Evolutionary conservation across 2,329 filamentous ascomycete genomes (phyloP).

Genomic region (Calonectria montana): DNA sequence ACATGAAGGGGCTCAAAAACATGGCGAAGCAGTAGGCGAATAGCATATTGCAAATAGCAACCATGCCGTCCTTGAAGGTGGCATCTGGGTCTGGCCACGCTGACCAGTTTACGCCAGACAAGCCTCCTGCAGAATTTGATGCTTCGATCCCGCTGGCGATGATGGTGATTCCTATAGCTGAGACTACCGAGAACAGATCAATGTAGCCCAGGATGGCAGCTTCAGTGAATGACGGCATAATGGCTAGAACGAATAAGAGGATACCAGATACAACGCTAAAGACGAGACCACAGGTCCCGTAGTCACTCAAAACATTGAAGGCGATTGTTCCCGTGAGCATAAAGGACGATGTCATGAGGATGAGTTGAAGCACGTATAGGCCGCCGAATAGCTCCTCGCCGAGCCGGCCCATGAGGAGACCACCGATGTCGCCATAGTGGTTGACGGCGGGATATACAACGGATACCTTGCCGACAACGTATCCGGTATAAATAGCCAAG

Average conservation of each 20-base stretch:
- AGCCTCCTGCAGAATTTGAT: neutral
- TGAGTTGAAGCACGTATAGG: conserved; percentile 68
- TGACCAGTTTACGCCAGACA: conserved; percentile 42
- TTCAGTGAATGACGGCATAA: conserved; percentile 54
- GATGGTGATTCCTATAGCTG: conserved; percentile 71
- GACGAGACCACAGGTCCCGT: conserved; percentile 54
- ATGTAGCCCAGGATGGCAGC: conserved; percentile 45
- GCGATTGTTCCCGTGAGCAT: conserved; percentile 73
- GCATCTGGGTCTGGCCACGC: conserved; percentile 52
- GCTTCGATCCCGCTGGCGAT: conserved; percentile 64
- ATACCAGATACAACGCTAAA: conserved; percentile 53
- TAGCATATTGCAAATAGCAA: conserved; percentile 71
- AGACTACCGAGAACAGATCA: conserved; percentile 43
- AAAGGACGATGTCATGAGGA: conserved; percentile 75
- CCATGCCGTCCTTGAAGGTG: conserved; percentile 62
- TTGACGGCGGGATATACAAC: conserved; percentile 62
- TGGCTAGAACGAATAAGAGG: conserved; percentile 50
- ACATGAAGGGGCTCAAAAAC: conserved; percentile 56
- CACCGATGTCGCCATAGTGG: conserved; percentile 72
- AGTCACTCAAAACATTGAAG: conserved; percentile 69
- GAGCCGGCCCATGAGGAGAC: conserved; percentile 65
- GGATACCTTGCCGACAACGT: conserved; percentile 53
- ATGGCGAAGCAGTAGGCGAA: conserved; percentile 69
- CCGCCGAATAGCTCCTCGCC: conserved; percentile 68
- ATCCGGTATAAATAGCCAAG: conserved; percentile 52